Base-by-base conservation (phyloP, 208 protist species). In the Sergeia podlipaevii region DNA sequence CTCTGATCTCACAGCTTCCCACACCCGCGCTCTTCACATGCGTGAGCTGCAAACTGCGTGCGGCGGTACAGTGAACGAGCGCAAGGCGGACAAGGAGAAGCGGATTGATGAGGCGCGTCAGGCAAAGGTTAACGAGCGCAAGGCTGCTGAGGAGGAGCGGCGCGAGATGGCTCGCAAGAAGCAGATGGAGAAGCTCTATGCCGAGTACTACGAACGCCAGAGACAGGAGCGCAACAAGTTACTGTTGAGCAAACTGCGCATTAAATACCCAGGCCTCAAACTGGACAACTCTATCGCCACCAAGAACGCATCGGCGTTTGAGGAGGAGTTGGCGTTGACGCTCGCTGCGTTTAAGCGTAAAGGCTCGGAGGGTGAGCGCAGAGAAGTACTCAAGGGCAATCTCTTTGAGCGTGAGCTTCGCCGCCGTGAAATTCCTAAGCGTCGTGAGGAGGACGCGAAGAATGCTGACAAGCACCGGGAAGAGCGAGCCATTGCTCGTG, bases 191-290 rank as follows among this genome's bases (percentile, higher is more conserved):
- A 72, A 77, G 47, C 69, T 79, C 0, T 45, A 80, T 30, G 60
- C 75, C 13, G 70, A 86, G 63, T 80, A 85, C 53, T 51, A 66
- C 18, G 70, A 90, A 39, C 71, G 68, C 21, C 59, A 82, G 55
- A 74, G 76, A 0, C 70, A 85, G 58, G 77, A 86, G 62, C 65
- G 80, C 11, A 59, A 60, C 38, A 82, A 89, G 62, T 18, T 80
- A 33, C 66, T 89, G n/a, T 37, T 89, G 24, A 60, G 63, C 20
- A 69, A 74, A 23, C 68, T 93, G 26, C 65, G 70, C 34, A 55
- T 74, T 30, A 93, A 93, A 60, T 90, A 91, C 66, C 74, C 78
- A 15, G 70, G 82, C 37, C 80, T 93, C 42, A 67, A 61, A 30
- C 65, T 85, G 24, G 66, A 80, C 46, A 63, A 85, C 30, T 46